These are phyloP conservation scores for Kazachstania martiniae DNA, from an alignment of 805 yeast genomes.

Conservation along the genomic window DNA sequence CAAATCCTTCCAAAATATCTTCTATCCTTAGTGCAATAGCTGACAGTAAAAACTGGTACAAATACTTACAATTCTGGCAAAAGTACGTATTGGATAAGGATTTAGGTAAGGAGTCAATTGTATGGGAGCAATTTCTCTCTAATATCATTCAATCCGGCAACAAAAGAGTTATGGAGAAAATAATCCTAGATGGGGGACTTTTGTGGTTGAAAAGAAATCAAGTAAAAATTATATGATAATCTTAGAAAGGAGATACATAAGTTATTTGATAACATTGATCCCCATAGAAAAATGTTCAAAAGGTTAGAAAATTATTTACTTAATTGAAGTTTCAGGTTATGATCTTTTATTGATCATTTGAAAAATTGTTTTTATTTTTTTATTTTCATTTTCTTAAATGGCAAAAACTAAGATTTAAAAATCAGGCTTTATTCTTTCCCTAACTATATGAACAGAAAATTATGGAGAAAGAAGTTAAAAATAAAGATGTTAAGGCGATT, in stretches of 20 bases:
- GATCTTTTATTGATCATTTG: too few relatives aligned
- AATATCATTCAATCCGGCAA: constrained; percentile 12
- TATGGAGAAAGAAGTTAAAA: background rate
- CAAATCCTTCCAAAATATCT: too few relatives aligned
- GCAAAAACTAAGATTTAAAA: too few relatives aligned
- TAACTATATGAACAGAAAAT: too few relatives aligned
- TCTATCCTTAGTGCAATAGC: too few relatives aligned
- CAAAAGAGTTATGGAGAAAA: constrained; percentile 6
- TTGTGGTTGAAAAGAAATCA: constrained; percentile 18
- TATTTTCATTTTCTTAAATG: too few relatives aligned
- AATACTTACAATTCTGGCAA: constrained; percentile 19
- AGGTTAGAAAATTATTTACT: constrained; percentile 1
- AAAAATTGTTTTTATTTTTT: too few relatives aligned
- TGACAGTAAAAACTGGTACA: constrained; percentile 16
- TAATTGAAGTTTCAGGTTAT: too few relatives aligned
- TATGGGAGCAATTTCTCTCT: constrained; percentile 18
- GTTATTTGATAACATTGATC: constrained; percentile 8
- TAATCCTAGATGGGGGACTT: constrained; percentile 16
- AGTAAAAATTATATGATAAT: too few relatives aligned
- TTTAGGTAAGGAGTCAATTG: constrained; percentile 14
- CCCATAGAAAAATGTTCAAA: background rate
- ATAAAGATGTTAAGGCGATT: background rate
- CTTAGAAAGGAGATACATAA: constrained; percentile 7
- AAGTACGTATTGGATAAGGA: constrained; percentile 4
- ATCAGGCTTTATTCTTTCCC: too few relatives aligned